A percentile compares a stretch with the other conserved stretches of the same genome.
phyloP scores from a whole-genome alignment of 306 rosid genomes.

The Malus domestica region DNA sequence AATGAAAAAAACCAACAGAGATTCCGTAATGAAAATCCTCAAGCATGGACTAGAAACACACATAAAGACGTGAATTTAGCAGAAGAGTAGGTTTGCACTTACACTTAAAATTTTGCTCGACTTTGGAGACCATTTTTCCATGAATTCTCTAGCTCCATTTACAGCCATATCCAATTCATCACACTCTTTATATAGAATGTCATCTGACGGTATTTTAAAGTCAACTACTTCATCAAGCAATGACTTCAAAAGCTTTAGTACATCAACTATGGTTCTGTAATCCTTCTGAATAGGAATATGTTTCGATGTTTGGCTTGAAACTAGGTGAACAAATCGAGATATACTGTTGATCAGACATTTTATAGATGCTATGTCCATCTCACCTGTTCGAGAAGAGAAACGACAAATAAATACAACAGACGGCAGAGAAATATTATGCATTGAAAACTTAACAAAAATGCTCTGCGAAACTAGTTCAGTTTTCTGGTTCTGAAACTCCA shows the following conservation, averaged over 20 bases:
- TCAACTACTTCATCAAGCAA: conserved; percentile 65
- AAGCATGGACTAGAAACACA: neutral
- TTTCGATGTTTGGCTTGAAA: conserved; percentile 63
- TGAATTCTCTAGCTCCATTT: conserved; percentile 66
- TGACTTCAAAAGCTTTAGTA: conserved; percentile 67
- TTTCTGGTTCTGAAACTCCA: neutral
- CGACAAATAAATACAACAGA: conserved; percentile 12
- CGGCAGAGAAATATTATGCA: neutral
- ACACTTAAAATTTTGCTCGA: conserved; percentile 66
- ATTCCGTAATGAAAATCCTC: neutral
- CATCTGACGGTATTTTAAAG: conserved; percentile 44
- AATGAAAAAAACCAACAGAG: neutral
- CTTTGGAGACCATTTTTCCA: conserved; percentile 70
- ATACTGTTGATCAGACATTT: conserved; percentile 81
- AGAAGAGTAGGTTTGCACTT: conserved; percentile 26
- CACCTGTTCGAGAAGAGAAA: conserved; percentile 41
- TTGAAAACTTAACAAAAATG: neutral
- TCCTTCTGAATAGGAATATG: conserved; percentile 58
- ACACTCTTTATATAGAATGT: conserved; percentile 47
- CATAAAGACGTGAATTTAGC: neutral
- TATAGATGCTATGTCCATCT: conserved; percentile 49
- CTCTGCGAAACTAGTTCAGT: neutral
- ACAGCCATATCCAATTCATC: conserved; percentile 62
- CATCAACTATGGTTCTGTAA: conserved; percentile 47
- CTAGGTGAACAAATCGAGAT: conserved; percentile 78